Conservation (phyloP, 2,329 filamentous ascomycete genomes). For the Hirsutella thompsonii region DNA sequence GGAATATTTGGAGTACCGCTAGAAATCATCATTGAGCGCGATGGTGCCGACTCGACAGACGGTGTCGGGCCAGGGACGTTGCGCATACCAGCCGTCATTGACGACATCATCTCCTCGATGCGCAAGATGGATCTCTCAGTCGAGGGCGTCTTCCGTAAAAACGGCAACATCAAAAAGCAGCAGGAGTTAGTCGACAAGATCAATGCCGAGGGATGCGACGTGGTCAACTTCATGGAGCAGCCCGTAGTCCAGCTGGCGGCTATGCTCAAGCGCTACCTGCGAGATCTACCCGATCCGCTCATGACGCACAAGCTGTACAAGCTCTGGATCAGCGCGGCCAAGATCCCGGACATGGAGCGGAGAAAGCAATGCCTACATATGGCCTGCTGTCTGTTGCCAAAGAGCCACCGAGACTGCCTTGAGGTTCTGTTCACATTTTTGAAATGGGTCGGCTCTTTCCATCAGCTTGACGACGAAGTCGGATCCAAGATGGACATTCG, state of each 20-base stretch:
- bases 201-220: slow-evolving; percentile 73
- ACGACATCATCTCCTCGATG: slow-evolving; percentile 89
- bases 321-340: slow-evolving; percentile 81
- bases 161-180: slow-evolving; percentile 92
- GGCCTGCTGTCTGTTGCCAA: slow-evolving; percentile 83
- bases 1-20: slow-evolving; percentile 85
- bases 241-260: slow-evolving; percentile 90
- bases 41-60: slow-evolving; percentile 94
- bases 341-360: slow-evolving; percentile 70
- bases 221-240: slow-evolving; percentile 75
- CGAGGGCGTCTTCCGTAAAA: slow-evolving; percentile 97
- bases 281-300: slow-evolving; percentile 86
- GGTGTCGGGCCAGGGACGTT: slow-evolving; percentile 86
- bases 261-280: slow-evolving; percentile 85
- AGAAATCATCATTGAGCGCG: slow-evolving; percentile 79
- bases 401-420: slow-evolving; percentile 82
- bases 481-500: slow-evolving; percentile 99
- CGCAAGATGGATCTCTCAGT: slow-evolving; percentile 98
- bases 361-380: slow-evolving; percentile 79
- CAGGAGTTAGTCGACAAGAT: slow-evolving; percentile 78
- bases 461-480: slow-evolving; percentile 90
- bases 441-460: slow-evolving; percentile 95
- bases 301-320: slow-evolving; percentile 91
- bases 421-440: slow-evolving; percentile 94
- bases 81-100: slow-evolving; percentile 85